Evolutionary conservation across 1,284 basidiomycete genomes (phyloP).

Genomic region (Ceratobasidium sp.): DNA sequence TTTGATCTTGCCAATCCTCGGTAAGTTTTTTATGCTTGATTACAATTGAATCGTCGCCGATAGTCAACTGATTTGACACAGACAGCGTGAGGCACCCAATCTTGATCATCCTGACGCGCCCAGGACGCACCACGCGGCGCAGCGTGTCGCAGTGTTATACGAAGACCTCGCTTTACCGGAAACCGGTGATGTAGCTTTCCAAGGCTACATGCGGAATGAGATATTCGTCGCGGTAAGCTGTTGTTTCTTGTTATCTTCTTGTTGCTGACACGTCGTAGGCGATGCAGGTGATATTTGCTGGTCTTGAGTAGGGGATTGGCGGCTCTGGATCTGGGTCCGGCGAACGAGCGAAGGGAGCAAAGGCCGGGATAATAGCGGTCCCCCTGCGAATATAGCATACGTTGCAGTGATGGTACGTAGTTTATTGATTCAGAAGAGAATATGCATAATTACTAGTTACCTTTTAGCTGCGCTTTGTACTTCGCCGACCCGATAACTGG

Average conservation of each 20-base stretch:
- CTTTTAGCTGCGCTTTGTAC: conserved; percentile 9
- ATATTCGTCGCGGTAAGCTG: neutral
- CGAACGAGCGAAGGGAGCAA: neutral
- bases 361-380: neutral
- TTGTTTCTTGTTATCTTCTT: too few relatives aligned
- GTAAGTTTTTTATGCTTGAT: neutral
- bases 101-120: neutral
- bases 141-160: neutral
- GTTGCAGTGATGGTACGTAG: conserved; percentile 6
- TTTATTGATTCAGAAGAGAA: too few relatives aligned
- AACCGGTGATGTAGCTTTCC: neutral
- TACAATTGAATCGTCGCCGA: neutral
- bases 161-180: neutral
- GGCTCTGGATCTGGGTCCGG: neutral
- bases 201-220: neutral
- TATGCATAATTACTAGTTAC: neutral
- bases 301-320: neutral
- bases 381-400: neutral
- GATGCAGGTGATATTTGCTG: neutral
- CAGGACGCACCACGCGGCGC: neutral
- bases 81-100: neutral
- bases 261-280: neutral
- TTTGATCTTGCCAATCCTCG: neutral
- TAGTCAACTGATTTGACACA: neutral
- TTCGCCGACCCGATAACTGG: neutral